These are phyloP conservation scores for Phytopythium cucurbitacearum DNA, from an alignment of 352 stramenopile species.

Conservation along the genomic window DNA sequence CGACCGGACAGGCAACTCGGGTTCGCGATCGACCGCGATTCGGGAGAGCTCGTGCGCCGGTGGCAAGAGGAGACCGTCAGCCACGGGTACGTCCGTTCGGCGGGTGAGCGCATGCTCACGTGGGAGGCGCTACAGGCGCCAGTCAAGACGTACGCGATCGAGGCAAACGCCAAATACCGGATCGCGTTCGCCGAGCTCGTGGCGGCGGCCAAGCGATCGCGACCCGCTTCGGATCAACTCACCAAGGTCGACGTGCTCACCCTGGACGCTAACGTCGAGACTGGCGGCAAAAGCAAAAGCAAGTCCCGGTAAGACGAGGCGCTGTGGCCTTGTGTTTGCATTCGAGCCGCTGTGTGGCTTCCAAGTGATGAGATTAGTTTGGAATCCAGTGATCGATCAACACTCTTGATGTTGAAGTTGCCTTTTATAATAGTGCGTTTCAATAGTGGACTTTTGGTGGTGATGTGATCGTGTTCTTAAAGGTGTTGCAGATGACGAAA, in stretches of 20 bases:
- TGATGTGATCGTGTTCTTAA: too few species aligned
- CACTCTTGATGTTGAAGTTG: too few species aligned
- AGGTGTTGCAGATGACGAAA: too few species aligned
- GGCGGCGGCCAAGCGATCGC: slow-evolving; percentile 25
- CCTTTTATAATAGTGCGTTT: too few species aligned
- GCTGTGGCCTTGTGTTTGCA: too few species aligned
- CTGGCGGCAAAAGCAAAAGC: too few species aligned
- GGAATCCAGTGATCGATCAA: too few species aligned
- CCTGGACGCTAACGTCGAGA: too few species aligned
- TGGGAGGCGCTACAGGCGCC: slow-evolving; percentile 69
- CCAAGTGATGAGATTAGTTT: too few species aligned
- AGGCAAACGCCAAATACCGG: slow-evolving; percentile 61
- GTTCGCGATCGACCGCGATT: slow-evolving; percentile 40
- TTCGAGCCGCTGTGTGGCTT: too few species aligned
- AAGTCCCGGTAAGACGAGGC: too few species aligned
- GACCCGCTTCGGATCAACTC: slow-evolving; percentile 50
- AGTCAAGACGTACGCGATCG: slow-evolving; percentile 72
- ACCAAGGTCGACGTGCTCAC: slow-evolving; percentile 26
- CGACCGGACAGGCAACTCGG: slow-evolving; percentile 47
- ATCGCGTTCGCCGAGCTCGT: slow-evolving; percentile 47
- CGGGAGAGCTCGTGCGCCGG: slow-evolving; percentile 47
- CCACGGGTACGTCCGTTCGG: slow-evolving; percentile 32
- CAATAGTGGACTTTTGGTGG: too few species aligned
- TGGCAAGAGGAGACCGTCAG: slow-evolving; percentile 52
- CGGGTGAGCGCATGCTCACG: slow-evolving; percentile 54